phyloP scores from a whole-genome alignment of 2,329 filamentous ascomycete species.

The Claviceps sp. region DNA sequence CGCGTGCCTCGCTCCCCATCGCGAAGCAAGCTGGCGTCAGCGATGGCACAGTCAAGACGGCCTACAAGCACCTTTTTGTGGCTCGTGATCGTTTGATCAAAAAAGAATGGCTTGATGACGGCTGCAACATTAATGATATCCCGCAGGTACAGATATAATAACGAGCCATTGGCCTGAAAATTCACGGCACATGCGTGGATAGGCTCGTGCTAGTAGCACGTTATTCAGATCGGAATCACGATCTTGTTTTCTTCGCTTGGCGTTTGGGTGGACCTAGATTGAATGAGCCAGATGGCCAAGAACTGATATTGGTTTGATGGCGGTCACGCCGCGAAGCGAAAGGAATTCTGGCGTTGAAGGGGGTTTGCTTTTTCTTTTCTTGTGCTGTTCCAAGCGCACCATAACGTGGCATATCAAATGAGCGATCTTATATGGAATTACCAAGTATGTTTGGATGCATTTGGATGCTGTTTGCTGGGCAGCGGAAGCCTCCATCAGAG shows the following conservation, averaged over 20 bases:
- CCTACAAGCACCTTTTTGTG: conserved; percentile 77
- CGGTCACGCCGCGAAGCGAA: background rate
- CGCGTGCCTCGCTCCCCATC: conserved; percentile 75
- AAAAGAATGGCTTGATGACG: conserved; percentile 59
- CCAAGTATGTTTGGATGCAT: background rate
- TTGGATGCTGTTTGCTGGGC: background rate
- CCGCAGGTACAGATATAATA: conserved; percentile 34
- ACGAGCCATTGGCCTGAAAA: background rate
- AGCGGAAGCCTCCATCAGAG: background rate
- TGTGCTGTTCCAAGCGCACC: background rate
- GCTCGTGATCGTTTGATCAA: conserved; percentile 63
- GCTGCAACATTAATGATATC: conserved; percentile 58
- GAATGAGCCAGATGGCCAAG: background rate
- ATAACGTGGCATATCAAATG: background rate
- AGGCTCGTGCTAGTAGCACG: too few relatives aligned
- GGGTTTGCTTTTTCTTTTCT: background rate
- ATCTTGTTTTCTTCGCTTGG: background rate
- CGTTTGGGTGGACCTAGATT: background rate
- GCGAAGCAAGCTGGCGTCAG: conserved; percentile 76
- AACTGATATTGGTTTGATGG: background rate
- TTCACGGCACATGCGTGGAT: too few relatives aligned
- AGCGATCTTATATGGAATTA: background rate
- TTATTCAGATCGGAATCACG: too few relatives aligned
- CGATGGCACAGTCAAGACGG: conserved; percentile 91
- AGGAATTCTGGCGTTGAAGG: background rate